Percentiles rank a stretch among this genome's conserved stretches.
These are phyloP conservation scores for Knoxdaviesia proteae DNA, from an alignment of 2,329 filamentous ascomycete genomes.

Conservation along the genomic window DNA sequence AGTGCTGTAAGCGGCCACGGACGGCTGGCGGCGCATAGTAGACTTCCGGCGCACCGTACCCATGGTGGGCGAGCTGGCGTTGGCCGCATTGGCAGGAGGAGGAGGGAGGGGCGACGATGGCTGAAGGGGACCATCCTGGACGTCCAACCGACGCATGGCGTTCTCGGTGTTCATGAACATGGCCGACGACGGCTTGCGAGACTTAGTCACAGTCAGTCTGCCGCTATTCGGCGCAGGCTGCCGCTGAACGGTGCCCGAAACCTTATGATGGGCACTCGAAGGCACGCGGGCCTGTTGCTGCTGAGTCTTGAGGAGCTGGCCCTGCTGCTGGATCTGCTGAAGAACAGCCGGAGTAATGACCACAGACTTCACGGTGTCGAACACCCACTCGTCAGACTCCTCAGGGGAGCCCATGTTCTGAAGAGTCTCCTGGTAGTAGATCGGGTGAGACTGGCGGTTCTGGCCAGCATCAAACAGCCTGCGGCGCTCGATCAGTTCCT, in stretches of 20 bases:
- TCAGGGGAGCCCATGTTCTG: conserved; percentile 44
- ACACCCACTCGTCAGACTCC: conserved; percentile 78
- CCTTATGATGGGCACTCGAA: too few relatives aligned
- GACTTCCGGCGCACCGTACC: conserved; percentile 40
- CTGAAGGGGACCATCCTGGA: conserved; percentile 39
- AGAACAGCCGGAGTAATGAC: conserved; percentile 9
- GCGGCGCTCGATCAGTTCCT: conserved; percentile 68
- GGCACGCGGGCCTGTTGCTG: neutral
- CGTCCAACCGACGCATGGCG: conserved; percentile 35
- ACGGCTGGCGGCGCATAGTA: conserved; percentile 21
- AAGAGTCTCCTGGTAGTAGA: conserved; percentile 87
- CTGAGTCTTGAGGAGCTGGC: too few relatives aligned
- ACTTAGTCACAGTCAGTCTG: conserved; percentile 25
- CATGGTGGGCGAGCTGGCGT: conserved; percentile 19
- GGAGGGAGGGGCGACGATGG: conserved; percentile 26
- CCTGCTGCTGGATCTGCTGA: too few relatives aligned
- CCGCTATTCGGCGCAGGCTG: conserved; percentile 7
- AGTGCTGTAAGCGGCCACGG: conserved; percentile 9
- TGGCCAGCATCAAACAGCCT: conserved; percentile 64
- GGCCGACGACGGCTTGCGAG: conserved; percentile 31
- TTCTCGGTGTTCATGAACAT: conserved; percentile 35
- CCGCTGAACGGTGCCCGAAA: too few relatives aligned
- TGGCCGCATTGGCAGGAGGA: too few relatives aligned
- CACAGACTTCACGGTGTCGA: conserved; percentile 74
- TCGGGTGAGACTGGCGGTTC: conserved; percentile 46